Evolutionary conservation across 140 eudicot genomes (phyloP), one percentile per base, ranked within the genome.

Genomic region (Ambrosia hybrid): DNA sequence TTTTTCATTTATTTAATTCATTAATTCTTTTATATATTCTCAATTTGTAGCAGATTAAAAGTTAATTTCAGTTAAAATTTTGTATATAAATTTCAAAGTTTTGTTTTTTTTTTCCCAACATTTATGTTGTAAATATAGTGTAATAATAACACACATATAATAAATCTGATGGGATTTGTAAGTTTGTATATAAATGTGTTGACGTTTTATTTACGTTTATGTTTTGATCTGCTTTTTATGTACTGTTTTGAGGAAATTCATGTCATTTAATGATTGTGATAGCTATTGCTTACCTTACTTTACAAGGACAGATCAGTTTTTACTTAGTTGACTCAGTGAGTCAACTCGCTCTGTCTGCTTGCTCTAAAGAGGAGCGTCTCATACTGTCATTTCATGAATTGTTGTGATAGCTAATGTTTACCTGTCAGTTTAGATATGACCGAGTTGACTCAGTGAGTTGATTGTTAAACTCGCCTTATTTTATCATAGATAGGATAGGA

Each of bases 1-100:
- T 74, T 30, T 17, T 65, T 65, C 53, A 73, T 64, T 74, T 39
- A n/a, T 64, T 4, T 38, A 66, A 70, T 74, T 74, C n/a, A 52
- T 16, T 49, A 21, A 9, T 41, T 7, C 8, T 8, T 41, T 6
- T 39, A 2, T 39, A 41, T 41, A 41, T 41, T 41, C 8, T 6
- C 46, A 0, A 6, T 41, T 41, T 41, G 46, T 4, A 41, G 9
- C 46, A 7, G 9, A 41, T 41, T 41, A 0, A 5, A 41, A 9
- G 46, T 41, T 41, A 21, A 21, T 21, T 21, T 21, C 30, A 21
- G 30, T 21, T 21, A 21, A 0, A 21, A 21, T 21, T 21, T 21
- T 21, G 30, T 21, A 21, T 21, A 21, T 21, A 21, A 21, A 21
- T 21, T 21, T 21, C 30, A 21, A 21, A 21, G 30, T 21, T 21